A percentile compares a stretch with the other conserved stretches of the same genome.
Evolutionary conservation across 2,329 filamentous ascomycete species (phyloP).

Genomic region (Berkeleyomyces basicola): DNA sequence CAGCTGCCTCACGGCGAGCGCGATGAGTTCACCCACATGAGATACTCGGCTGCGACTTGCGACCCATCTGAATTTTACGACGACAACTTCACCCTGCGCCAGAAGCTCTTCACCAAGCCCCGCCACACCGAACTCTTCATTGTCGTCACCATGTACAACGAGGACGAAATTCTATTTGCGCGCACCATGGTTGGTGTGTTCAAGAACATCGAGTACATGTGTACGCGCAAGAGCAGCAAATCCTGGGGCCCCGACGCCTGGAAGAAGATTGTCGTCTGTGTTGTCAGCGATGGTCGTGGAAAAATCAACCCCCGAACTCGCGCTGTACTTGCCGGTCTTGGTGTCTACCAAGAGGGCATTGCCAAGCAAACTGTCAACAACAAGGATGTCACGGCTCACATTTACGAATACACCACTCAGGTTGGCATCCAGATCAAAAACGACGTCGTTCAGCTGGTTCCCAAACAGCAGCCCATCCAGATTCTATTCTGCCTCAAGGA

Average conservation of each 20-base stretch:
- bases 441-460: conserved; percentile 67
- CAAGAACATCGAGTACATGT: conserved; percentile 99
- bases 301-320: conserved; percentile 91
- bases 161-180: conserved; percentile 90
- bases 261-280: conserved; percentile 99
- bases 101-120: conserved; percentile 81
- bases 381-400: conserved; percentile 91
- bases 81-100: conserved; percentile 78
- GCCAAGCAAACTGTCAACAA: conserved; percentile 95
- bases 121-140: conserved; percentile 77
- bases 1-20: conserved; percentile 83
- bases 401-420: conserved; percentile 89
- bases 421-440: conserved; percentile 82
- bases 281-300: conserved; percentile 89
- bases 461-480: conserved; percentile 79
- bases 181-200: conserved; percentile 93
- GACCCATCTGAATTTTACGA: conserved; percentile 79
- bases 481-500: conserved; percentile 97
- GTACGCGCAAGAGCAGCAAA: conserved; percentile 78
- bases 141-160: conserved; percentile 89
- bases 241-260: conserved; percentile 97
- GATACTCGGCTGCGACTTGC: conserved; percentile 82
- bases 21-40: conserved; percentile 82
- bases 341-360: conserved; percentile 95
- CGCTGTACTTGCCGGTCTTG: conserved; percentile 79